Conservation (phyloP, 345 rosid species). For the Gossypium longicalyx region DNA sequence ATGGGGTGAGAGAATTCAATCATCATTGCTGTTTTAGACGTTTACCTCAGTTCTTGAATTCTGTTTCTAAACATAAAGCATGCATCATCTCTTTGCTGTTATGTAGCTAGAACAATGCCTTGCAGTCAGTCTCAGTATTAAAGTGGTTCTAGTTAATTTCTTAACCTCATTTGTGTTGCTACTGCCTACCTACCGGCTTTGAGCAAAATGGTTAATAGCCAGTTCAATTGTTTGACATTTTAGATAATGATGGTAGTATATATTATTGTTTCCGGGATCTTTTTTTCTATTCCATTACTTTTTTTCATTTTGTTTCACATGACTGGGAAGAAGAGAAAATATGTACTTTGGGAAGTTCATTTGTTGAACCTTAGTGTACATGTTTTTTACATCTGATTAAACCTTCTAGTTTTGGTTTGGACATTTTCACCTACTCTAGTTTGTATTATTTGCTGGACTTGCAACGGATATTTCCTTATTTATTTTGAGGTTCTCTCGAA, state of each 20-base stretch:
- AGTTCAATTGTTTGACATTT: neutral
- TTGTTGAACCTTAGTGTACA: neutral
- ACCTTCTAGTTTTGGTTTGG: neutral
- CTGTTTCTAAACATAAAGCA: neutral
- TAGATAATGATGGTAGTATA: neutral
- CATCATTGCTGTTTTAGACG: neutral
- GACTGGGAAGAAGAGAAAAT: neutral
- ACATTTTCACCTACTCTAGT: neutral
- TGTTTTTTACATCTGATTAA: neutral
- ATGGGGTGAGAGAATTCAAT: conserved; percentile 46
- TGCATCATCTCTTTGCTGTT: neutral
- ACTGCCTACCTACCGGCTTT: neutral
- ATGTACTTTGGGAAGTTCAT: neutral
- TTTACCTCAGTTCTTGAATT: neutral
- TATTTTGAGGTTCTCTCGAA: neutral
- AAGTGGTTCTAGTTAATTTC: neutral
- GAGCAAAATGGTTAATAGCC: neutral
- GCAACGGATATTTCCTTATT: neutral
- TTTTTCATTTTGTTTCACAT: neutral
- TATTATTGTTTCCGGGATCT: neutral
- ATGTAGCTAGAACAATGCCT: conserved; percentile 2
- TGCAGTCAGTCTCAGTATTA: neutral
- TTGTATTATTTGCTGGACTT: neutral
- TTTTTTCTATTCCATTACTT: neutral
- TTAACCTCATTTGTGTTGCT: neutral